These are phyloP conservation scores for Chaetomiaceae sp. DNA, from an alignment of 2,329 filamentous ascomycete genomes.

Conservation along the genomic window DNA sequence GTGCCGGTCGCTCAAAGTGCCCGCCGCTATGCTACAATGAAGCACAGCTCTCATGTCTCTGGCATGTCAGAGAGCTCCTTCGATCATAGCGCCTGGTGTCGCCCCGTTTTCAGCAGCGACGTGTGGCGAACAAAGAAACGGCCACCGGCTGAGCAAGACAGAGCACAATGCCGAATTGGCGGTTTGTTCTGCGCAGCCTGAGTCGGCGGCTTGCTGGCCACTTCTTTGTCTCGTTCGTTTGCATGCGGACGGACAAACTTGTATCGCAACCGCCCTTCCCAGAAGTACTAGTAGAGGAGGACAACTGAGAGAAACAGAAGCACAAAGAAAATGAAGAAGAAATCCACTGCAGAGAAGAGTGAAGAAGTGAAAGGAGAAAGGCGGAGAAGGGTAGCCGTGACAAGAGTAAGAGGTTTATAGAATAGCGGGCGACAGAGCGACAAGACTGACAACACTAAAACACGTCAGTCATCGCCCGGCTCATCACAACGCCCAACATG, in stretches of 20 bases:
- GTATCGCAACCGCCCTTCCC: too few relatives aligned
- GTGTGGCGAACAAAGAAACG: conserved; percentile 4
- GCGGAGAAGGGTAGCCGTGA: too few relatives aligned
- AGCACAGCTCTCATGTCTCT: background rate
- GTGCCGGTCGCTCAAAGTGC: background rate
- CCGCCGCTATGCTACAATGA: conserved; percentile 1
- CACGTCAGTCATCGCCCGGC: too few relatives aligned
- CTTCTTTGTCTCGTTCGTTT: background rate
- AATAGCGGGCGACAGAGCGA: too few relatives aligned
- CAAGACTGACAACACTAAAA: too few relatives aligned
- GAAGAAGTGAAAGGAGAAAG: too few relatives aligned
- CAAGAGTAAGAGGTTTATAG: too few relatives aligned
- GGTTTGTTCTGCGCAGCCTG: too few relatives aligned
- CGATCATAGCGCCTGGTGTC: background rate
- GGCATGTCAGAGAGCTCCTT: background rate
- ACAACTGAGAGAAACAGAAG: too few relatives aligned
- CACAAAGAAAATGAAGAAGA: too few relatives aligned
- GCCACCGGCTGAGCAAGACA: background rate
- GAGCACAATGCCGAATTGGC: conserved; percentile 1
- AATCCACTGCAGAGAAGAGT: too few relatives aligned
- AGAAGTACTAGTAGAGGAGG: too few relatives aligned
- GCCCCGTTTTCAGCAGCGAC: conserved; percentile 7
- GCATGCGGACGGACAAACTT: background rate
- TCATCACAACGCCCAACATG: background rate
- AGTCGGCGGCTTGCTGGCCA: background rate